Base-by-base conservation (phyloP, 202 grass and related monocot genomes). In the Digitaria exilis region DNA sequence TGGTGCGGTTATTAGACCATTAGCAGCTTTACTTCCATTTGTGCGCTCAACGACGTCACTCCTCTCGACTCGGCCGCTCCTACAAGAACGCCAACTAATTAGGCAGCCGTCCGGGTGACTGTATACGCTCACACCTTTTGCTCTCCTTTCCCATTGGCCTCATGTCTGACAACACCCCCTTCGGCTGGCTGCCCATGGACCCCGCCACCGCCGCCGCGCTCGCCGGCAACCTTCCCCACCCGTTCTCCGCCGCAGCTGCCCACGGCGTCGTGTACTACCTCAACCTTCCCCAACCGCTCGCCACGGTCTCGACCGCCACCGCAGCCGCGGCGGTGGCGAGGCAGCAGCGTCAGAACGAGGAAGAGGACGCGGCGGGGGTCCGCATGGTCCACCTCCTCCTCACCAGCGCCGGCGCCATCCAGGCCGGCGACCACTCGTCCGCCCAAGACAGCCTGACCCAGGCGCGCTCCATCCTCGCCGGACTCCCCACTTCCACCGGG, bases 311-410 rank as follows among this genome's bases (percentile, higher is more conserved):
- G n/a, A 1, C 21, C 1, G 46, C 58, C 41, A 34, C 14, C 3
- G 32, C 32, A 0, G 59, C 61, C 5, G 35, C 35, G 15, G 68
- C 54, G 2, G 35, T 7, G 37, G 37, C 31, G 12, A 82, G 60
- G 75, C 77, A 32, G 56, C 35, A n/a, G n/a, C n/a, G 51, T 14
- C 67, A 87, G 68, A 80, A 90, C 28, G 66, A 76, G 29, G 22
- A 58, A 22, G 91, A 92, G 84, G 69, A 14, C 11, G 61, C 68
- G 0, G 86, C 68, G 2, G 9, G 75, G 25, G 70, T 97, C 59
- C 75, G 30, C 9, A 66, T 94, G 0, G 86, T 97, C 10, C 76
- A 91, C 41, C 52, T 79, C 15, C 79, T 94, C 5, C 56, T 91
- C 35, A 73, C 50, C 13, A 93, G 88, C 56, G 74, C 88, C 7